Conservation (phyloP, 2,329 filamentous ascomycete genomes). For the Epichloe brachyelytri region DNA sequence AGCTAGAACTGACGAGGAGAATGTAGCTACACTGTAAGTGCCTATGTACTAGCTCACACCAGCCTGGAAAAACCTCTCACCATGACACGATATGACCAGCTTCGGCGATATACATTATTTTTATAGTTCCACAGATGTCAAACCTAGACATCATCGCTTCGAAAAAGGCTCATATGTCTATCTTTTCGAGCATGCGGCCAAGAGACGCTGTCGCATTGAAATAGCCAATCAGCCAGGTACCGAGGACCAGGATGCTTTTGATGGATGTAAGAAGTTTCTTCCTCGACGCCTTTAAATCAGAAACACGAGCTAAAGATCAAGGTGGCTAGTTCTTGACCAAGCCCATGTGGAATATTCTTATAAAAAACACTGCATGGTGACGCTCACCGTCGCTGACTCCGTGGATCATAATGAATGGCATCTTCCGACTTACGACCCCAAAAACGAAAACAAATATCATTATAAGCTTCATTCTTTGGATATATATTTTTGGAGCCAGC, state of each 20-base stretch:
- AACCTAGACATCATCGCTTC: slow-evolving; percentile 67
- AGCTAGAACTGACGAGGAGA: slow-evolving; percentile 34
- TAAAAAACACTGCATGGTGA: slow-evolving; percentile 60
- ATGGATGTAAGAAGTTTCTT: slow-evolving; percentile 47
- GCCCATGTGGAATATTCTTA: slow-evolving; percentile 57
- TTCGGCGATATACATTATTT: slow-evolving; percentile 72
- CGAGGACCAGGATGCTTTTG: slow-evolving; percentile 67
- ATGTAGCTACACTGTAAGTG: slow-evolving; percentile 37
- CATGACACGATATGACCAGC: slow-evolving; percentile 25
- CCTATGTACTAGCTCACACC: background rate
- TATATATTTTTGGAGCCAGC: slow-evolving; percentile 66
- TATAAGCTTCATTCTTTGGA: slow-evolving; percentile 66
- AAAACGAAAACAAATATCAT: slow-evolving; percentile 66
- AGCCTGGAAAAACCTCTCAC: background rate
- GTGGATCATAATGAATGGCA: slow-evolving; percentile 55
- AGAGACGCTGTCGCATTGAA: slow-evolving; percentile 57
- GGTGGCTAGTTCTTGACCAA: slow-evolving; percentile 46
- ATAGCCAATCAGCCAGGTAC: slow-evolving; percentile 63
- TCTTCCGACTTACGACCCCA: slow-evolving; percentile 57
- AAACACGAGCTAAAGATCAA: slow-evolving; percentile 6
- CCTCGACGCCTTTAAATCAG: background rate
- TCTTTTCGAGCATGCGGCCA: slow-evolving; percentile 59
- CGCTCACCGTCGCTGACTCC: slow-evolving; percentile 46
- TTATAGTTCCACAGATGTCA: slow-evolving; percentile 53
- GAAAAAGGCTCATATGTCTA: slow-evolving; percentile 72